Conservation (phyloP, 2,329 filamentous ascomycete genomes). For the Triangularia verruculosa region DNA sequence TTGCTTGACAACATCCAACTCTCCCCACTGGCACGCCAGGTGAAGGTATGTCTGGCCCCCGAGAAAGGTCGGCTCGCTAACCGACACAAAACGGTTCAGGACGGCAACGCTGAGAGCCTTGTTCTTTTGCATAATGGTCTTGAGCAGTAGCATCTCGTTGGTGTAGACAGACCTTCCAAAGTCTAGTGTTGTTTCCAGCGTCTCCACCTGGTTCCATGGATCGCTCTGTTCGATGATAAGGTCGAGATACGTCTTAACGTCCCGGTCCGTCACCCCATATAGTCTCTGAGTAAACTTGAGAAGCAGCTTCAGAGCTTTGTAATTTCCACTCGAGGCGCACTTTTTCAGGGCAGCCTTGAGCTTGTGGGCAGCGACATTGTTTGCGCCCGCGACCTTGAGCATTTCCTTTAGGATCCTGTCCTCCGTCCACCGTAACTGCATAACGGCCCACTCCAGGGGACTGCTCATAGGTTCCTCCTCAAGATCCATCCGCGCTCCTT, state of each 20-base stretch:
- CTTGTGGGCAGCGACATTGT: conserved; percentile 18
- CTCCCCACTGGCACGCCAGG: conserved; percentile 24
- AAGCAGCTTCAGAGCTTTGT: conserved; percentile 24
- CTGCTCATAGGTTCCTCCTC: conserved; percentile 22
- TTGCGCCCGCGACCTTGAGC: conserved; percentile 17
- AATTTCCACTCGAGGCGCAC: conserved; percentile 22
- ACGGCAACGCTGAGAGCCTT: conserved; percentile 22
- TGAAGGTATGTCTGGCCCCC: conserved; percentile 26
- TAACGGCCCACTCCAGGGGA: conserved; percentile 24
- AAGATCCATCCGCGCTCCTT: conserved; percentile 24
- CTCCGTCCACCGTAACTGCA: conserved; percentile 24
- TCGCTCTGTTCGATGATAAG: conserved; percentile 24
- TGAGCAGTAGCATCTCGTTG: conserved; percentile 25
- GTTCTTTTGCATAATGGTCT: conserved; percentile 23
- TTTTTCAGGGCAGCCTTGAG: conserved; percentile 18
- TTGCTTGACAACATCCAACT: conserved; percentile 20
- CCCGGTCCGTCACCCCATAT: conserved; percentile 18
- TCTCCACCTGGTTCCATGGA: conserved; percentile 25
- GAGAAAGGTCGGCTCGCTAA: conserved; percentile 22
- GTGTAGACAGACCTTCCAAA: conserved; percentile 21
- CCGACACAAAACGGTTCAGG: conserved; percentile 23
- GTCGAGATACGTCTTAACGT: conserved; percentile 22
- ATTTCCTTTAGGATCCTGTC: conserved; percentile 25
- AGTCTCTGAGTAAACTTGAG: conserved; percentile 20
- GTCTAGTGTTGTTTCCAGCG: conserved; percentile 24